Evolutionary conservation across 148 eudicot genomes (phyloP), one percentile per base, ranked within the genome.

Genomic region (Cornus florida): DNA sequence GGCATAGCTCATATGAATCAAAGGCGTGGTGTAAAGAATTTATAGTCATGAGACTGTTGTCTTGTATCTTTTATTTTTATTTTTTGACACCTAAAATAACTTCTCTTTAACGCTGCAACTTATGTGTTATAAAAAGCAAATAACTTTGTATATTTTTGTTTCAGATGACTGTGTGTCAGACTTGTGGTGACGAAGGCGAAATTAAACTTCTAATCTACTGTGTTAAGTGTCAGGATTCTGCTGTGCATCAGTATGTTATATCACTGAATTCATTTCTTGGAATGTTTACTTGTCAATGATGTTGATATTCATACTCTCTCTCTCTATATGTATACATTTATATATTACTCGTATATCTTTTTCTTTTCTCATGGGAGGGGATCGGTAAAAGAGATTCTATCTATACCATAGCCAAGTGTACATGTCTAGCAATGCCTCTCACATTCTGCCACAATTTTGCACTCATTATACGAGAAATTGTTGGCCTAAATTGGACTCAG

Each of bases 111-210:
- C 14, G 7, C 38, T 12, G 28, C 70, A 28, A 13, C 10, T 12
- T 10, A 11, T 1, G 14, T 31, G 38, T 16, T 67, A 31, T 13
- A 13, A 31, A 31, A 28, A 3, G 13, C 20, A 11, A 4, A 11
- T 67, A 24, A 67, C 70, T 9, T 28, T 43, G 12, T 10, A 6
- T n/a, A 20, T 38, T 3, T 8, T 50, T 62, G 69, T 80, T 75
- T 81, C 83, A 80, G 86, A 83, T 77, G 80, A 48, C 53, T 31
- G 78, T 83, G 31, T 83, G 88, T 77, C 83, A 82, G 46, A 82
- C 78, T 13, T 86, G 88, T 77, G 88, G 88, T 56, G 60, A 41
- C 69, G 33, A 77, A 70, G 88, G 88, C 69, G 81, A 69, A 19
- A 12, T 56, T 19, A 4, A 39, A 0, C 85, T 79, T n/a, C 85